These are phyloP conservation scores for Eucommia ulmoides DNA, from an alignment of 257 asterid species.

Conservation along the genomic window DNA sequence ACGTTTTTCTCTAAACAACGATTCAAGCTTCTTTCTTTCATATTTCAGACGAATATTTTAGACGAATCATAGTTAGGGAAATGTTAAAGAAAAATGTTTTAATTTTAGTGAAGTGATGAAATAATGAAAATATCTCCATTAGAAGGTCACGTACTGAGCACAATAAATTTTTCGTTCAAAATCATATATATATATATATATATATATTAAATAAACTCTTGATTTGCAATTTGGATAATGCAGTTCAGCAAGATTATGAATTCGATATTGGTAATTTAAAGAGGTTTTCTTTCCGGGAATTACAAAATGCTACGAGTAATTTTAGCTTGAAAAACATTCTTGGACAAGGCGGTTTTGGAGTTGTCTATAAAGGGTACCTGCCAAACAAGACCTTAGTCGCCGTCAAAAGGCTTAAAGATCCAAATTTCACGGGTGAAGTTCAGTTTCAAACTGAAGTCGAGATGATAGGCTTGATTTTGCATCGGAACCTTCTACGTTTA, in stretches of 20 bases:
- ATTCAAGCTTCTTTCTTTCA: no score
- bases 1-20: no score
- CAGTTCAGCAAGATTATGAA: constrained; percentile 80
- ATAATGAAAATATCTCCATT: no score
- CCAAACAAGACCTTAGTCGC: constrained; percentile 63
- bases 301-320: constrained; percentile 71
- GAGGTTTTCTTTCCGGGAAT: constrained; percentile 70
- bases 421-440: constrained; percentile 76
- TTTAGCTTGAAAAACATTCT: constrained; percentile 68
- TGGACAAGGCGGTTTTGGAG: constrained; percentile 93
- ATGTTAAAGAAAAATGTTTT: no score
- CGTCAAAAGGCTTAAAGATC: constrained; percentile 74
- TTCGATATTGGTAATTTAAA: constrained; percentile 49
- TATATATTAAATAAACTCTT: no score
- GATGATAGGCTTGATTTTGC: constrained; percentile 92
- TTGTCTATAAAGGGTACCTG: constrained; percentile 73
- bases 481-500: constrained; percentile 72
- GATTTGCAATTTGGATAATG: no score
- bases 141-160: no score
- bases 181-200: no score
- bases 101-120: no score
- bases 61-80: no score
- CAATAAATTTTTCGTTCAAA: no score
- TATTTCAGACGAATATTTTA: no score
- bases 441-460: constrained; percentile 97